These are phyloP conservation scores for Malassezia equina DNA, from an alignment of 1,284 basidiomycete genomes.

Conservation along the genomic window DNA sequence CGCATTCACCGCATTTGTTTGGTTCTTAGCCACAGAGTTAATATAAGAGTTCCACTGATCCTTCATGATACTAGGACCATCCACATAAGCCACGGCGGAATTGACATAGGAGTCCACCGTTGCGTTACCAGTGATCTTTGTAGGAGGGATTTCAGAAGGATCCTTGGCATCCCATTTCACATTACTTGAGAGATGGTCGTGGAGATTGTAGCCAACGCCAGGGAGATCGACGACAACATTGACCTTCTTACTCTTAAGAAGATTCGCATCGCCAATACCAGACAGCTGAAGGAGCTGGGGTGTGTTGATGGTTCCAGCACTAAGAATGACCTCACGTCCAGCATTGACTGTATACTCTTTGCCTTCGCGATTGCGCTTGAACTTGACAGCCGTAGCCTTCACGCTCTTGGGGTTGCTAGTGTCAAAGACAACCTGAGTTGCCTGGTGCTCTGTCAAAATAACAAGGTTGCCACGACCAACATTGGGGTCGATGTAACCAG, in stretches of 20 bases:
- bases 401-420: slow-evolving; percentile 48
- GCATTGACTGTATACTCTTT: slow-evolving; percentile 52
- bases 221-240: slow-evolving; percentile 54
- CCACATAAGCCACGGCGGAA: slow-evolving; percentile 60
- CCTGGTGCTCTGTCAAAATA: slow-evolving; percentile 56
- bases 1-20: slow-evolving; percentile 48
- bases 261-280: slow-evolving; percentile 57
- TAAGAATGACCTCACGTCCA: slow-evolving; percentile 56
- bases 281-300: slow-evolving; percentile 62
- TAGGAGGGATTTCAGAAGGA: slow-evolving; percentile 49
- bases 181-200: slow-evolving; percentile 55
- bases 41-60: slow-evolving; percentile 45
- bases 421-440: slow-evolving; percentile 58
- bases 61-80: slow-evolving; percentile 51
- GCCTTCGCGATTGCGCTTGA: slow-evolving; percentile 42
- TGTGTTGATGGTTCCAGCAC: slow-evolving; percentile 23
- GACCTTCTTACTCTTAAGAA: slow-evolving; percentile 55
- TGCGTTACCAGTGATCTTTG: slow-evolving; percentile 35
- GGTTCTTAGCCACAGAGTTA: slow-evolving; percentile 38
- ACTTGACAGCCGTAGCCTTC: slow-evolving; percentile 57
- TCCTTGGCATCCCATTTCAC: slow-evolving; percentile 53
- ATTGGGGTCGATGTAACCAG: slow-evolving; percentile 61
- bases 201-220: slow-evolving; percentile 65
- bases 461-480: slow-evolving; percentile 58
- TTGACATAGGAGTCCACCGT: slow-evolving; percentile 60